Evolutionary conservation across 495 filamentous ascomycete species (phyloP), one percentile per base, ranked within the genome.

Genomic region (Trichoderma asperelloides): DNA sequence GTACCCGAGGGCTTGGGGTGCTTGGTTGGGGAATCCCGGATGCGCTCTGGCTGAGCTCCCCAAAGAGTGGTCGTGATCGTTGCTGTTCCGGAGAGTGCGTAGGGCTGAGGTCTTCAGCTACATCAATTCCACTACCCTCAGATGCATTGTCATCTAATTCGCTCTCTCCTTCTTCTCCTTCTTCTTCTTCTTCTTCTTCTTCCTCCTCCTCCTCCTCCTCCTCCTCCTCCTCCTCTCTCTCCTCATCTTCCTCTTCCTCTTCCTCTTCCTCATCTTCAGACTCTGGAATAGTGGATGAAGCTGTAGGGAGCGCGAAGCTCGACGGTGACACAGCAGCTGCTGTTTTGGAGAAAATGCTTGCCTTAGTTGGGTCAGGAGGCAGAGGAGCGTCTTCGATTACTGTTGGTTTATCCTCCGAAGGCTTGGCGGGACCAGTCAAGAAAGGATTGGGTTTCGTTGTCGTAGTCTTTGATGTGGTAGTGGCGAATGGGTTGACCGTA

Each of bases 1-100:
- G 92, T 12, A 91, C 95, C 39, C 91, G 85, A 49, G 89, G 89
- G 65, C 86, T 87, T 76, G 83, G 62, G 37, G 80, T 71, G n/a
- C 80, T 83, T 33, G 88, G 86, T 51, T 85, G 84, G 8, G 88
- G 84, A 69, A 88, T 77, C 60, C 82, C 69, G 16, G 87, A 80
- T 60, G 82, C 80, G 62, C 75, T 74, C 27, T 79, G 82, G 21
- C 75, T 69, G 33, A 90, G 78, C 70, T 91, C 88, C n/a, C 89
- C 89, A 72, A 93, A 92, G 51, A 89, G 77, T 62, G 76, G 69
- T 30, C 78, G 79, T 27, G 69, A 68, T 45, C 71, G 79, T 18
- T 62, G 7, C 67, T 72, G 76, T 67, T 79, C 76, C 8, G 75
- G 78, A n/a, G 18, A 45, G 79, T 80, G 64, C 78, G 68, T n/a